Percentiles rank a stretch among this genome's conserved stretches.
Evolutionary conservation across 768 basidiomycete species (phyloP).

Genomic region (Lanmaoa rubissima): DNA sequence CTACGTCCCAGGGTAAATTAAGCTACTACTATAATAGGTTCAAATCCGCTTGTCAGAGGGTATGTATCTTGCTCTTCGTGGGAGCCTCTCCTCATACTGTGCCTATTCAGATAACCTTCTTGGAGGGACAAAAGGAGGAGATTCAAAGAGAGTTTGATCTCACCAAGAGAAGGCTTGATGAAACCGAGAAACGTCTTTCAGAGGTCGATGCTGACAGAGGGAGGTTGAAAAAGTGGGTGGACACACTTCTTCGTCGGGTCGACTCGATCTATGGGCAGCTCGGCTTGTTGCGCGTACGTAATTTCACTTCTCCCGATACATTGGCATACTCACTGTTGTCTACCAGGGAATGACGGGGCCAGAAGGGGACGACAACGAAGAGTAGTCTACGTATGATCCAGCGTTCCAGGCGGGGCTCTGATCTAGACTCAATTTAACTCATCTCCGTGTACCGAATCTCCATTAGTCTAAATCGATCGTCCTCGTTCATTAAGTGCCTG

Average conservation of each 20-base stretch:
- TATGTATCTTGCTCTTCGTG: neutral
- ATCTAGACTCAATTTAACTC: neutral
- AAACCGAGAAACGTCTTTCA: slow-evolving; percentile 16
- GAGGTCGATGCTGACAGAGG: slow-evolving; percentile 17
- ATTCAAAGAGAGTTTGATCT: slow-evolving; percentile 16
- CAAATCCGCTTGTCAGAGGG: slow-evolving; percentile 12
- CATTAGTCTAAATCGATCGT: neutral
- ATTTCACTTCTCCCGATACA: neutral
- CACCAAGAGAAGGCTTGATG: slow-evolving; percentile 17
- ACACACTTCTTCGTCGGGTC: slow-evolving; percentile 10
- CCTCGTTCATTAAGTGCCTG: neutral
- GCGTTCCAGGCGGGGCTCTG: neutral
- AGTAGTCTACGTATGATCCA: neutral
- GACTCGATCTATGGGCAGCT: slow-evolving; percentile 10
- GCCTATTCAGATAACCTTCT: slow-evolving; percentile 10
- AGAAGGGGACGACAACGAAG: neutral
- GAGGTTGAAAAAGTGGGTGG: slow-evolving; percentile 11
- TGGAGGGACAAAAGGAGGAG: slow-evolving; percentile 15
- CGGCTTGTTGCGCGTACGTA: slow-evolving; percentile 11
- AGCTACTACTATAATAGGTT: slow-evolving; percentile 14
- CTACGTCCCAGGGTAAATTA: slow-evolving; percentile 15
- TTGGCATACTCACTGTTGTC: neutral
- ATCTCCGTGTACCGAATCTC: neutral
- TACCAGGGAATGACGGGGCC: slow-evolving; percentile 10
- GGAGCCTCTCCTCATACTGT: neutral